A percentile compares a stretch with the other conserved stretches of the same genome.
phyloP scores from a whole-genome alignment of 768 basidiomycete genomes.

The Tricholoma sp. region DNA sequence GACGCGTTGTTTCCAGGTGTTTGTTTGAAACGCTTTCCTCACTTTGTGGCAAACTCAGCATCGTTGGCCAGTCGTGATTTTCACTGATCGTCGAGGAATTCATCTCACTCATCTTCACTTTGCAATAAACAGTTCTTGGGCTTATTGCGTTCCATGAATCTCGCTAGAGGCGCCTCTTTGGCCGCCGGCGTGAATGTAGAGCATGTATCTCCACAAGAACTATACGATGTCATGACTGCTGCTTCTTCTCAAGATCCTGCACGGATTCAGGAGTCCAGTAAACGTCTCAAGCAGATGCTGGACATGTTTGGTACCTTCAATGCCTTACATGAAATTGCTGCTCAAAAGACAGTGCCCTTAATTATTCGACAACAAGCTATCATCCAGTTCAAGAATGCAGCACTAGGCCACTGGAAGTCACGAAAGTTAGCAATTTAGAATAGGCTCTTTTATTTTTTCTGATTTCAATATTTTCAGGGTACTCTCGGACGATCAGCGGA shows the following conservation, averaged over 20 bases:
- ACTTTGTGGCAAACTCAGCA: neutral
- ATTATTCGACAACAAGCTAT: slow-evolving; percentile 75
- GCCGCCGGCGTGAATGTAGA: slow-evolving; percentile 31
- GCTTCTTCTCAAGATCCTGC: slow-evolving; percentile 74
- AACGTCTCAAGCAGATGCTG: slow-evolving; percentile 63
- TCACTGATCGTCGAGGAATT: slow-evolving; percentile 1
- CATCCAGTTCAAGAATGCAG: slow-evolving; percentile 86
- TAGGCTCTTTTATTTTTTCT: slow-evolving; percentile 1
- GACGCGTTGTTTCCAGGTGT: slow-evolving; percentile 45
- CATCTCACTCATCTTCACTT: neutral
- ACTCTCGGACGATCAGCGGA: slow-evolving; percentile 63
- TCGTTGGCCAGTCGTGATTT: neutral
- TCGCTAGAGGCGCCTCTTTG: slow-evolving; percentile 18
- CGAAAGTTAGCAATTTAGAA: slow-evolving; percentile 48
- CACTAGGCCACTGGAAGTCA: slow-evolving; percentile 70
- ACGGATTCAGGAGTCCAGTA: slow-evolving; percentile 42
- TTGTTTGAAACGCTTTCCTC: slow-evolving; percentile 4
- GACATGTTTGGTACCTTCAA: slow-evolving; percentile 69
- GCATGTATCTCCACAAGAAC: slow-evolving; percentile 53
- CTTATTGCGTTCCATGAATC: slow-evolving; percentile 20
- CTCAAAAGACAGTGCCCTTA: slow-evolving; percentile 53
- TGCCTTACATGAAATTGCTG: slow-evolving; percentile 68
- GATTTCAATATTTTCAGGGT: slow-evolving; percentile 37
- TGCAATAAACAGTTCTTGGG: neutral
- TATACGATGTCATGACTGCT: slow-evolving; percentile 59